Conservation (phyloP, 805 yeast genomes). For the Saccharomyces jurei region DNA sequence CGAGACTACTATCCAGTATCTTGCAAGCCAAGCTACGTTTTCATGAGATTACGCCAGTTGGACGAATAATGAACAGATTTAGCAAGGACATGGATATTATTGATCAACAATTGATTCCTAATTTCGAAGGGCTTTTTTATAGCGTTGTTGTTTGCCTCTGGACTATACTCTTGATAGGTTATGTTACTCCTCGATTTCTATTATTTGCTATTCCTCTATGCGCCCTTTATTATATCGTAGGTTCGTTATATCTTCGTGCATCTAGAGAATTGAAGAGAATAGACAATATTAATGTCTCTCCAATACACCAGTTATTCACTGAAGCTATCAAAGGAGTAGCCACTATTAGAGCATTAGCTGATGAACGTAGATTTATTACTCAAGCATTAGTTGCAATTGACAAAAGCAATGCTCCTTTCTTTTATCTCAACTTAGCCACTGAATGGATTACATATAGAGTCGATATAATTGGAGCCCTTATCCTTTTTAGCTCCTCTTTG, state of each 20-base stretch:
- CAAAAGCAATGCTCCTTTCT: constrained; percentile 73
- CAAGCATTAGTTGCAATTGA: constrained; percentile 57
- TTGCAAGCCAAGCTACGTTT: constrained; percentile 71
- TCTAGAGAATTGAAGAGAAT: constrained; percentile 81
- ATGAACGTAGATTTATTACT: constrained; percentile 60
- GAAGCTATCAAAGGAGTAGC: constrained; percentile 81
- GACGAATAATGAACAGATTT: constrained; percentile 86
- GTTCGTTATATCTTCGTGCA: constrained; percentile 52
- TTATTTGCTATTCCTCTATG: constrained; percentile 57
- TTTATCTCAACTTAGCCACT: constrained; percentile 82
- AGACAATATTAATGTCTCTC: constrained; percentile 70
- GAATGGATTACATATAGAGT: constrained; percentile 81
- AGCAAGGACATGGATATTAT: constrained; percentile 83
- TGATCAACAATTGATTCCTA: constrained; percentile 77
- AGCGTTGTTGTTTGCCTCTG: constrained; percentile 54
- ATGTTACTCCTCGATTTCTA: constrained; percentile 72
- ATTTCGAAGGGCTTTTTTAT: constrained; percentile 55
- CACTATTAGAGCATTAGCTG: constrained; percentile 86
- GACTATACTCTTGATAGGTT: constrained; percentile 55
- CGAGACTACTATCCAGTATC: constrained; percentile 48
- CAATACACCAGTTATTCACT: constrained; percentile 85
- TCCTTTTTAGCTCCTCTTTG: constrained; percentile 57
- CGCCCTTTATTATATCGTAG: constrained; percentile 54
- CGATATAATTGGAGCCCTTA: constrained; percentile 67
- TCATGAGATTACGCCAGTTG: constrained; percentile 84